Evolutionary conservation across 2,329 filamentous ascomycete genomes (phyloP).

Genomic region (Sarocladiaceae sp.): DNA sequence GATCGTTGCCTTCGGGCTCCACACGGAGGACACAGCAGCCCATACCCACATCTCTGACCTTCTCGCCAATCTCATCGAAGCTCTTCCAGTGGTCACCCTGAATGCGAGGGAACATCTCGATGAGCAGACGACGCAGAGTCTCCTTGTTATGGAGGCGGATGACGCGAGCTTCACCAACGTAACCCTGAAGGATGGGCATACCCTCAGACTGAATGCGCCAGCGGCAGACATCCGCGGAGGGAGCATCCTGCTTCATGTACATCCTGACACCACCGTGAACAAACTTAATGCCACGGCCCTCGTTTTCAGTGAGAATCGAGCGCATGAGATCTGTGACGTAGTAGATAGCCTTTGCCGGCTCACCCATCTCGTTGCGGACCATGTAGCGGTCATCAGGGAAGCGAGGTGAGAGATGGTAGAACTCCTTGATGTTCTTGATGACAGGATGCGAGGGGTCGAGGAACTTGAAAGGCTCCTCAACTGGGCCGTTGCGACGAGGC

Average conservation of each 20-base stretch:
- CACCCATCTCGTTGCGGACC: conserved; percentile 87
- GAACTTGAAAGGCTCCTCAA: conserved; percentile 95
- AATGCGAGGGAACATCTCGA: conserved; percentile 96
- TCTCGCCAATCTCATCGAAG: conserved; percentile 83
- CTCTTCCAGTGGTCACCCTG: conserved; percentile 67
- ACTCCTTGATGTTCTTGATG: conserved; percentile 71
- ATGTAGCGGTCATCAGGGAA: conserved; percentile 93
- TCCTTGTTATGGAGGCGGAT: conserved; percentile 71
- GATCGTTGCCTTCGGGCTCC: conserved; percentile 64
- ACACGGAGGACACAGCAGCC: conserved; percentile 89
- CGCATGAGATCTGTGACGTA: conserved; percentile 84
- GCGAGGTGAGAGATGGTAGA: conserved; percentile 78
- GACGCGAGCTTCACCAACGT: conserved; percentile 75
- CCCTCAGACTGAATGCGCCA: conserved; percentile 97
- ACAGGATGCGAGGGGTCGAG: conserved; percentile 70
- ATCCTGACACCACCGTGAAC: conserved; percentile 97
- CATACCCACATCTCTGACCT: conserved; percentile 74
- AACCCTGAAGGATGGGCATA: conserved; percentile 84
- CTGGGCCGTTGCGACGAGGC: conserved; percentile 45
- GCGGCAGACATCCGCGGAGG: conserved; percentile 77
- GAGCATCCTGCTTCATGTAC: conserved; percentile 97
- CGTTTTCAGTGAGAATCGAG: conserved; percentile 81
- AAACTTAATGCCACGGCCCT: conserved; percentile 88
- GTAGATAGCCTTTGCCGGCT: conserved; percentile 92
- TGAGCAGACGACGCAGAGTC: conserved; percentile 76